phyloP scores from a whole-genome alignment of 495 filamentous ascomycete species.

The Podospora pseudocomata region DNA sequence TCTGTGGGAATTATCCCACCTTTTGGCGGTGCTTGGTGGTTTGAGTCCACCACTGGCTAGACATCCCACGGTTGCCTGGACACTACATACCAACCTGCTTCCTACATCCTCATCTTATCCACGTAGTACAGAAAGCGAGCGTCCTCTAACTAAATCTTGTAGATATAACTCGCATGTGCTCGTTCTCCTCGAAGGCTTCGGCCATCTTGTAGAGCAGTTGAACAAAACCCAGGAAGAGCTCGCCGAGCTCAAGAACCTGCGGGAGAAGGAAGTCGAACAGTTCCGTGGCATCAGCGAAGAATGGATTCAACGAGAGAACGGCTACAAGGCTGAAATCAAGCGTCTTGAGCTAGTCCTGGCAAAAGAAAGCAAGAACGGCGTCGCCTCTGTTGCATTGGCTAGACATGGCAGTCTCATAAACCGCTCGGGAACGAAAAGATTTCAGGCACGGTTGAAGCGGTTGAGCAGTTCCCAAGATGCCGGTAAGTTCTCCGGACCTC shows the following conservation, averaged over 20 bases:
- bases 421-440: slow-evolving; percentile 31
- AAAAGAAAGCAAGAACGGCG: slow-evolving; percentile 43
- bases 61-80: too few species aligned
- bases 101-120: too few species aligned
- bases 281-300: slow-evolving; percentile 40
- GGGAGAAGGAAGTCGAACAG: slow-evolving; percentile 38
- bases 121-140: too few species aligned
- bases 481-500: slow-evolving; percentile 11
- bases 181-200: slow-evolving; percentile 41
- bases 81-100: too few species aligned
- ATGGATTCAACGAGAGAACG: slow-evolving; percentile 38
- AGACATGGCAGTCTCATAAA: slow-evolving; percentile 43
- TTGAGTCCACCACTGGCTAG: too few species aligned
- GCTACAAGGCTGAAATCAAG: slow-evolving; percentile 48
- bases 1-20: too few species aligned
- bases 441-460: slow-evolving; percentile 34
- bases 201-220: slow-evolving; percentile 21
- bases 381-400: slow-evolving; percentile 45
- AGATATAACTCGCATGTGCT: slow-evolving; percentile 43
- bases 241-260: slow-evolving; percentile 29
- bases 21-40: too few species aligned
- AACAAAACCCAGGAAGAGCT: slow-evolving; percentile 21
- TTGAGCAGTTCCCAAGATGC: slow-evolving; percentile 23
- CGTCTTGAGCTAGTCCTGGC: slow-evolving; percentile 47
- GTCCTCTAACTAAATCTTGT: not conserved